Evolutionary conservation across 2,329 filamentous ascomycete species (phyloP).

Genomic region (Microdochium bolleyi): DNA sequence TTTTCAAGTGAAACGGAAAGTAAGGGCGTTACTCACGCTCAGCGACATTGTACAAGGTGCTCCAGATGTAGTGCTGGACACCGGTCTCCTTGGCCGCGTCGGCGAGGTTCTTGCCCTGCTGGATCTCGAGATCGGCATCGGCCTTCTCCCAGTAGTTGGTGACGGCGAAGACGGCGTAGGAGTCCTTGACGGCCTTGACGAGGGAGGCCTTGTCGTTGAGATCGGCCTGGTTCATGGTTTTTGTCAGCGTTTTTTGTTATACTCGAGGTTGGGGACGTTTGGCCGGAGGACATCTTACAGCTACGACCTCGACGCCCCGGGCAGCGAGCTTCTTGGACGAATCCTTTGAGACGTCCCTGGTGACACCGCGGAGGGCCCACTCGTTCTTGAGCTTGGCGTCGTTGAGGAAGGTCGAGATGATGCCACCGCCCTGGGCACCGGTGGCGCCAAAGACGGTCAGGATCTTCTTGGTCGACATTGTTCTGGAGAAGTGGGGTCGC

Average conservation of each 20-base stretch:
- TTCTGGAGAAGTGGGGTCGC: not conserved
- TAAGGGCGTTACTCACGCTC: conserved; percentile 21
- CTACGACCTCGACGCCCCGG: conserved; percentile 41
- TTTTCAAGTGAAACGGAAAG: not conserved
- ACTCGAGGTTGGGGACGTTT: not conserved
- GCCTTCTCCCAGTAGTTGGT: conserved; percentile 43
- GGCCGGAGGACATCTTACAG: conserved; percentile 17
- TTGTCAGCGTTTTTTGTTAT: not conserved
- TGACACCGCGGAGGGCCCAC: conserved; percentile 47
- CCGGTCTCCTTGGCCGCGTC: conserved; percentile 34
- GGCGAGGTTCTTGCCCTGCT: conserved; percentile 38
- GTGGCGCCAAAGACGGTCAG: conserved; percentile 52
- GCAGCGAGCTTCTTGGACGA: conserved; percentile 32
- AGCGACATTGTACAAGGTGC: conserved; percentile 29
- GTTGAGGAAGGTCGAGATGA: conserved; percentile 32
- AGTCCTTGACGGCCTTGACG: conserved; percentile 31
- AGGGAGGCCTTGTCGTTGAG: conserved; percentile 36
- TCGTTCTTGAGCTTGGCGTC: conserved; percentile 32
- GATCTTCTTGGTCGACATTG: conserved; percentile 27
- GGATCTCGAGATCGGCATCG: conserved; percentile 29
- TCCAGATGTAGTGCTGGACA: conserved; percentile 35
- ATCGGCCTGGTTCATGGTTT: conserved; percentile 29
- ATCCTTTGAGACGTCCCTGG: conserved; percentile 36
- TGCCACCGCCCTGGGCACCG: conserved; percentile 51
- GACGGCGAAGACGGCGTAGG: conserved; percentile 41